A percentile compares a stretch with the other conserved stretches of the same genome.
Conservation (phyloP, 2,329 filamentous ascomycete genomes). For the Penicillium italicum region DNA sequence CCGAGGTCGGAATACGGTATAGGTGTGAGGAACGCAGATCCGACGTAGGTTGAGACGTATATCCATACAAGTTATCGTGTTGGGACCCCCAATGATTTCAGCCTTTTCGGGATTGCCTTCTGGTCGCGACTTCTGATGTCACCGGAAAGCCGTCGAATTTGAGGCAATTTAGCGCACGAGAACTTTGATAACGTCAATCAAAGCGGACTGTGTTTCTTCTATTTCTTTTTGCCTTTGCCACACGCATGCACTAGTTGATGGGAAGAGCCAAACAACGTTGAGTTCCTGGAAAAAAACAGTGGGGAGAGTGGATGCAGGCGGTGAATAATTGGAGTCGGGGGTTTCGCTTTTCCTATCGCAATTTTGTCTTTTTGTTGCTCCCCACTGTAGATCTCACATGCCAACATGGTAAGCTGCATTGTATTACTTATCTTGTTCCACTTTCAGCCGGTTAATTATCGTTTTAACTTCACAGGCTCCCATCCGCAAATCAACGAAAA, state of each 20-base stretch:
- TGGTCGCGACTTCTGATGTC: constrained; percentile 4
- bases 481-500: constrained; percentile 19
- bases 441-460: constrained; percentile 13
- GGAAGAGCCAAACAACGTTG: constrained; percentile 16
- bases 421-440: constrained; percentile 8
- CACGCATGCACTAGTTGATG: background rate
- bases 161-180: background rate
- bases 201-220: constrained; percentile 4
- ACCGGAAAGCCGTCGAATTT: background rate
- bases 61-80: constrained; percentile 15
- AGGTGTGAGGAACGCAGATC: constrained; percentile 24
- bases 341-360: constrained; percentile 8
- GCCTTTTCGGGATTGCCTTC: constrained; percentile 8
- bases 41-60: constrained; percentile 17
- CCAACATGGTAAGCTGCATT: constrained; percentile 7
- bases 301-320: constrained; percentile 8
- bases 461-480: constrained; percentile 26
- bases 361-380: constrained; percentile 2
- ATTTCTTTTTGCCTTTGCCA: constrained; percentile 1
- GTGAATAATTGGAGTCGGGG: constrained; percentile 4
- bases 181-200: constrained; percentile 16
- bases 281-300: constrained; percentile 11
- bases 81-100: constrained; percentile 14
- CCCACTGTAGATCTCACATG: constrained; percentile 12
- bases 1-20: constrained; percentile 29